Evolutionary conservation across 495 filamentous ascomycete species (phyloP).

Genomic region (Poronia punctata): DNA sequence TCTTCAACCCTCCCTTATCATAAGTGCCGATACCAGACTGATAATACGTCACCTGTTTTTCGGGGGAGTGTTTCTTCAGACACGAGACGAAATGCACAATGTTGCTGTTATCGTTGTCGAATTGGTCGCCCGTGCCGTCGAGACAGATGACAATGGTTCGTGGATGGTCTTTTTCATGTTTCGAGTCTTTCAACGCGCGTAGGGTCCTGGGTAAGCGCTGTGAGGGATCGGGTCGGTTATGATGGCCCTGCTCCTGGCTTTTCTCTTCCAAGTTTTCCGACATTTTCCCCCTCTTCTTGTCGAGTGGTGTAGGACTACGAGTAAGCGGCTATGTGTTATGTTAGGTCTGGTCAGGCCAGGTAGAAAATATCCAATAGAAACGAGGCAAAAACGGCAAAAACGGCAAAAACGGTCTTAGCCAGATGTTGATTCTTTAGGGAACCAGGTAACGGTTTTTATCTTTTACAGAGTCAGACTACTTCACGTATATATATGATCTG

Average conservation of each 20-base stretch:
- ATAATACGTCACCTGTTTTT: constrained; percentile 32
- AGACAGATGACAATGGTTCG: constrained; percentile 32
- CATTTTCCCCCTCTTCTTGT: too few relatives aligned
- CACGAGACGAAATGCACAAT: constrained; percentile 33
- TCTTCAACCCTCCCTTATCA: constrained; percentile 25
- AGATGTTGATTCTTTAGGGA: too few relatives aligned
- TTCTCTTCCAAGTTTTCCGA: background rate
- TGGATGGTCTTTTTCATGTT: constrained; percentile 10
- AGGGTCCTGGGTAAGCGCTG: constrained; percentile 20
- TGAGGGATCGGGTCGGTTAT: background rate
- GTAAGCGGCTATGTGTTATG: too few relatives aligned
- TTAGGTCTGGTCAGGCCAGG: too few relatives aligned
- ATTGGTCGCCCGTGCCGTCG: constrained; percentile 35
- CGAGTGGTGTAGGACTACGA: too few relatives aligned
- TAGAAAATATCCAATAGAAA: too few relatives aligned
- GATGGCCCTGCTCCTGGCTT: background rate
- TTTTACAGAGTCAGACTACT: too few relatives aligned
- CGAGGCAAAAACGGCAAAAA: too few relatives aligned
- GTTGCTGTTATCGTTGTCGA: constrained; percentile 37
- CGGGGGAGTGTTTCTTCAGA: constrained; percentile 30
- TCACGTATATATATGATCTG: too few relatives aligned
- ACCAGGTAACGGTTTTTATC: too few relatives aligned
- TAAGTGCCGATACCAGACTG: constrained; percentile 38
- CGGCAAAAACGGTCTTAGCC: too few relatives aligned
- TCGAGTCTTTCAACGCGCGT: constrained; percentile 23